Percentiles rank a stretch among this genome's conserved stretches.
These are phyloP conservation scores for Kurtzmaniella quercitrusa DNA, from an alignment of 1,139 yeast species.

Conservation along the genomic window DNA sequence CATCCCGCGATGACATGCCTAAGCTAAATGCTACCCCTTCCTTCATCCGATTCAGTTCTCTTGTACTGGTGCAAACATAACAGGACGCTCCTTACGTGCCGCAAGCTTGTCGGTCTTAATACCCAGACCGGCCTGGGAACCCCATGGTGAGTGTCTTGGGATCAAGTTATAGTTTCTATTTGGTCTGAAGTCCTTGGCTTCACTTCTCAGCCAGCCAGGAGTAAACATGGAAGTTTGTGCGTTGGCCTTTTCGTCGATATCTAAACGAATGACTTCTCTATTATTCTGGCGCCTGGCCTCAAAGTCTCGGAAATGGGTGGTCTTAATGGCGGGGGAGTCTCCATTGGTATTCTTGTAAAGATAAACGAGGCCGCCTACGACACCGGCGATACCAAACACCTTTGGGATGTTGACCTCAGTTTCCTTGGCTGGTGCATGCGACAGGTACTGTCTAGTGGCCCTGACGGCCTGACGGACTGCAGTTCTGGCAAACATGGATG, in stretches of 20 bases:
- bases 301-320: constrained; percentile 33
- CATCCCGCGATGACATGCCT: constrained; percentile 3
- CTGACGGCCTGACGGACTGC: constrained; percentile 13
- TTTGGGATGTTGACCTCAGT: constrained; percentile 38
- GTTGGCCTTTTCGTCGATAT: constrained; percentile 36
- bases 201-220: constrained; percentile 5
- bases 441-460: constrained; percentile 12
- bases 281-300: constrained; percentile 31
- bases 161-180: constrained; percentile 36
- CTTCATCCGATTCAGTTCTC: constrained; percentile 1
- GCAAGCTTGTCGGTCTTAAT: constrained; percentile 43
- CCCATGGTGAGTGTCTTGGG: constrained; percentile 42
- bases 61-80: constrained; percentile 35
- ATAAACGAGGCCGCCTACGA: constrained; percentile 34
- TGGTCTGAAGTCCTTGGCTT: constrained; percentile 25
- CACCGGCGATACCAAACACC: constrained; percentile 40
- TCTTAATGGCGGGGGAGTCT: constrained; percentile 34
- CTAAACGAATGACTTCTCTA: constrained; percentile 20
- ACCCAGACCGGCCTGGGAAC: constrained; percentile 44
- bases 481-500: constrained; percentile 22
- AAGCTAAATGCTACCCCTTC: constrained; percentile 2
- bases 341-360: constrained; percentile 35
- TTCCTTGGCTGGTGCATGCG: constrained; percentile 26
- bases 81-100: constrained; percentile 43
- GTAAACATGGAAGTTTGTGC: constrained; percentile 26